Conservation (phyloP, 2,329 filamentous ascomycete species). For the Xylariaceae sp. region DNA sequence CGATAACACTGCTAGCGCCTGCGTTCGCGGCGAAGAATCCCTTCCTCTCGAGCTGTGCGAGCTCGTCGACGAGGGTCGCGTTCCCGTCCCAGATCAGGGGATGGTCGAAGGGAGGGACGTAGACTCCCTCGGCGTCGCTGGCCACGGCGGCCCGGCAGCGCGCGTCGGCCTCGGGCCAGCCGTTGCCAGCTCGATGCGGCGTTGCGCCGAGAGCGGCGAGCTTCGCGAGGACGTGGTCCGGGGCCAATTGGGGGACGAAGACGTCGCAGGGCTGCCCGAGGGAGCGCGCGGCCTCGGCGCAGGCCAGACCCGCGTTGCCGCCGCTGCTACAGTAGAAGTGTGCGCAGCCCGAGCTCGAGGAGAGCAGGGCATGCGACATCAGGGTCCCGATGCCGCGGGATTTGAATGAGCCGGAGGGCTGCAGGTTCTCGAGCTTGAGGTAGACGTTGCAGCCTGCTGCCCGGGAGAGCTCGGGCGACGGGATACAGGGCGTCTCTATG, state of each 20-base stretch:
- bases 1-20: constrained; percentile 39
- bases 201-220: constrained; percentile 63
- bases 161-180: constrained; percentile 66
- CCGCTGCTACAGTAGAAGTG: constrained; percentile 80
- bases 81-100: constrained; percentile 64
- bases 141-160: constrained; percentile 55
- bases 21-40: constrained; percentile 34
- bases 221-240: constrained; percentile 66
- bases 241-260: constrained; percentile 64
- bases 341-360: constrained; percentile 33
- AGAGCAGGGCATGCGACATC: constrained; percentile 45
- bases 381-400: constrained; percentile 72
- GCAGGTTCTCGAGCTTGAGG: constrained; percentile 80
- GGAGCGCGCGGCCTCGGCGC: constrained; percentile 64
- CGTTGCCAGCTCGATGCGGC: constrained; percentile 64
- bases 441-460: constrained; percentile 75
- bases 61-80: constrained; percentile 53
- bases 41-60: constrained; percentile 36
- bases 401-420: constrained; percentile 84
- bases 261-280: constrained; percentile 67
- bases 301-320: constrained; percentile 81
- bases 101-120: constrained; percentile 68
- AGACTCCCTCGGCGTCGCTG: constrained; percentile 49
- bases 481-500: constrained; percentile 67
- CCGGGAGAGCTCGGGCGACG: constrained; percentile 62